Conservation (phyloP, 306 rosid genomes). For the Carpinus viminea region DNA sequence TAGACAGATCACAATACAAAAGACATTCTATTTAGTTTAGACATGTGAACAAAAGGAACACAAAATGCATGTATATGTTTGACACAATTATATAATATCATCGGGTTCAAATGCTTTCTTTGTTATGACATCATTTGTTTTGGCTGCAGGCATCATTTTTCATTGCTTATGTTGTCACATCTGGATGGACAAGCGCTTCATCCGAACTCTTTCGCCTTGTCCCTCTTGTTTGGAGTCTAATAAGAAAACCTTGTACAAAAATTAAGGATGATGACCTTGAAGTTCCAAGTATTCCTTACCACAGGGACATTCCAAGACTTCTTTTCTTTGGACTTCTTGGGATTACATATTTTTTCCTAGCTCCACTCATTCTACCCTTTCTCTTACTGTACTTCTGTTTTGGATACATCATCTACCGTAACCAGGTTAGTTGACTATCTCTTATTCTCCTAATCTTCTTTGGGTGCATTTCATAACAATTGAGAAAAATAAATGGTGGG, state of each 20-base stretch:
- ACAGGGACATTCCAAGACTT: slow-evolving; percentile 74
- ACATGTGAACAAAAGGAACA: slow-evolving; percentile 23
- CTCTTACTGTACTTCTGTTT: slow-evolving; percentile 75
- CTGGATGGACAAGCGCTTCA: slow-evolving; percentile 89
- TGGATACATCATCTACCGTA: slow-evolving; percentile 70
- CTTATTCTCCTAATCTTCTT: background rate
- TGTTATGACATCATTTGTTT: slow-evolving; percentile 31
- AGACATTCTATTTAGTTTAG: background rate
- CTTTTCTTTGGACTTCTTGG: slow-evolving; percentile 96
- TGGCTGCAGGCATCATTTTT: slow-evolving; percentile 83
- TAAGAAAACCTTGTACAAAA: slow-evolving; percentile 54
- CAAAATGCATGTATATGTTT: slow-evolving; percentile 5
- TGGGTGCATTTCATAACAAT: background rate
- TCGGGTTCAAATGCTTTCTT: slow-evolving; percentile 20
- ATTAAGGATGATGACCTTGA: slow-evolving; percentile 50
- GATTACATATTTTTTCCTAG: slow-evolving; percentile 82
- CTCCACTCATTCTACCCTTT: slow-evolving; percentile 93
- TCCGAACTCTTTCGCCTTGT: slow-evolving; percentile 79
- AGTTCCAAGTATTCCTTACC: slow-evolving; percentile 67
- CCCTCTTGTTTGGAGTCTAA: slow-evolving; percentile 56
- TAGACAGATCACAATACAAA: background rate
- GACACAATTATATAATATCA: background rate
- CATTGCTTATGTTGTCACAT: slow-evolving; percentile 88
- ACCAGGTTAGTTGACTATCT: slow-evolving; percentile 66
- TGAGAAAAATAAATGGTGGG: no score